A percentile compares a stretch with the other conserved stretches of the same genome.
phyloP scores from a whole-genome alignment of 495 filamentous ascomycete genomes.

The Staphylotrichum longicolle region DNA sequence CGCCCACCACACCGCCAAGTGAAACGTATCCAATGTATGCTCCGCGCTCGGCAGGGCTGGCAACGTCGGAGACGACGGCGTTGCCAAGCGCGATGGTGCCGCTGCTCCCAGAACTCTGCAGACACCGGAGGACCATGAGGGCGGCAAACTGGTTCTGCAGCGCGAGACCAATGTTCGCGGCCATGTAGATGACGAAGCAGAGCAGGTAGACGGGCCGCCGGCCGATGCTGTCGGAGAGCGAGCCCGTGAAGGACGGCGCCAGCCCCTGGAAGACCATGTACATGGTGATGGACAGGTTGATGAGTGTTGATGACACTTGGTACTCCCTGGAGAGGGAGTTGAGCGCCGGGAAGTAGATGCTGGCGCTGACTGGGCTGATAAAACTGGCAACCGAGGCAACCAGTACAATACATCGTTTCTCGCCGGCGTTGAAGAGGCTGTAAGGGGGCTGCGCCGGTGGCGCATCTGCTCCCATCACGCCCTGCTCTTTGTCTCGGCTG shows the following conservation, averaged over 20 bases:
- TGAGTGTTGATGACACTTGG: slow-evolving; percentile 49
- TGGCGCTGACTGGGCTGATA: slow-evolving; percentile 67
- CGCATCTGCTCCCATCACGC: background rate
- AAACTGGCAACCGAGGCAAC: slow-evolving; percentile 59
- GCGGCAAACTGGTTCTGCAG: slow-evolving; percentile 49
- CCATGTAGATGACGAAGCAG: slow-evolving; percentile 55
- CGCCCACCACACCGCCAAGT: slow-evolving; percentile 40
- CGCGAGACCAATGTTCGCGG: slow-evolving; percentile 56
- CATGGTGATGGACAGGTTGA: slow-evolving; percentile 64
- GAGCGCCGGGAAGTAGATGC: slow-evolving; percentile 72
- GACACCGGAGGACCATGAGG: slow-evolving; percentile 52
- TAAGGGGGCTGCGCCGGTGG: slow-evolving; percentile 28
- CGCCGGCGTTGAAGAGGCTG: slow-evolving; percentile 53
- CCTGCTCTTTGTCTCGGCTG: no score
- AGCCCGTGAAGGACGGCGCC: slow-evolving; percentile 56
- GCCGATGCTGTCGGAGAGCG: slow-evolving; percentile 54
- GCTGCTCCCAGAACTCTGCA: slow-evolving; percentile 57
- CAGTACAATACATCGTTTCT: slow-evolving; percentile 62
- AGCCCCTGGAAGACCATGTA: slow-evolving; percentile 61
- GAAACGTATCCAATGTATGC: slow-evolving; percentile 43
- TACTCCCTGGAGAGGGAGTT: slow-evolving; percentile 53
- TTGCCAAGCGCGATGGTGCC: slow-evolving; percentile 52
- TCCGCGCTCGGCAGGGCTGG: slow-evolving; percentile 53
- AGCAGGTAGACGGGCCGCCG: slow-evolving; percentile 56
- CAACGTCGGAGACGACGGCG: slow-evolving; percentile 56